These are phyloP conservation scores for Areca catechu DNA, from an alignment of 176 grass and related monocot genomes.

Conservation along the genomic window DNA sequence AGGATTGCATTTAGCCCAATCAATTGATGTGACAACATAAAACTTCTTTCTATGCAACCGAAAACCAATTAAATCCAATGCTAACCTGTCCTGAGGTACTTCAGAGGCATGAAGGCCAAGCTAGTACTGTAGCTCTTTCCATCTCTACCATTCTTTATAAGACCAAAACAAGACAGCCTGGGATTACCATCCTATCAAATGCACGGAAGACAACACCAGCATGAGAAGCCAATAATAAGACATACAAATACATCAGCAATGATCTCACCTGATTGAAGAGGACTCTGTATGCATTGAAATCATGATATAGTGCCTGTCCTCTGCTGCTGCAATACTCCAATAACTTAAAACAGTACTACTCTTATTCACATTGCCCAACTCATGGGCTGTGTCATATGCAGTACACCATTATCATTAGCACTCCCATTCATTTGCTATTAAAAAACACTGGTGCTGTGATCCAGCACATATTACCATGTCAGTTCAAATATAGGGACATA, in stretches of 20 bases:
- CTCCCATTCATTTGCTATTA: background rate
- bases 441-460: background rate
- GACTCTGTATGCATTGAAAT: conserved; percentile 51
- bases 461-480: background rate
- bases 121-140: conserved; percentile 18
- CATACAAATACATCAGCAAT: too few species aligned
- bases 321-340: conserved; percentile 38
- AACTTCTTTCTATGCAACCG: too few species aligned
- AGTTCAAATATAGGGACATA: too few species aligned
- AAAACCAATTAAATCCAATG: too few species aligned
- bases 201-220: background rate
- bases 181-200: conserved; percentile 18
- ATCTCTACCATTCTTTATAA: conserved; percentile 10
- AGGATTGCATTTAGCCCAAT: too few species aligned
- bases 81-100: conserved; percentile 77
- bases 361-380: conserved; percentile 44
- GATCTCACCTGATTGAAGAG: conserved; percentile 36
- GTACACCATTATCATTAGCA: background rate
- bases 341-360: conserved; percentile 28
- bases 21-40: too few species aligned
- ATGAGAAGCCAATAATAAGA: too few species aligned
- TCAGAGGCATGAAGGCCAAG: conserved; percentile 81
- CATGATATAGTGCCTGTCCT: conserved; percentile 37
- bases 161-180: conserved; percentile 15
- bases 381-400: conserved; percentile 43